Percentiles rank a stretch among this genome's conserved stretches.
phyloP scores from a whole-genome alignment of 2,329 filamentous ascomycete species.

The Cladosporium sp. region DNA sequence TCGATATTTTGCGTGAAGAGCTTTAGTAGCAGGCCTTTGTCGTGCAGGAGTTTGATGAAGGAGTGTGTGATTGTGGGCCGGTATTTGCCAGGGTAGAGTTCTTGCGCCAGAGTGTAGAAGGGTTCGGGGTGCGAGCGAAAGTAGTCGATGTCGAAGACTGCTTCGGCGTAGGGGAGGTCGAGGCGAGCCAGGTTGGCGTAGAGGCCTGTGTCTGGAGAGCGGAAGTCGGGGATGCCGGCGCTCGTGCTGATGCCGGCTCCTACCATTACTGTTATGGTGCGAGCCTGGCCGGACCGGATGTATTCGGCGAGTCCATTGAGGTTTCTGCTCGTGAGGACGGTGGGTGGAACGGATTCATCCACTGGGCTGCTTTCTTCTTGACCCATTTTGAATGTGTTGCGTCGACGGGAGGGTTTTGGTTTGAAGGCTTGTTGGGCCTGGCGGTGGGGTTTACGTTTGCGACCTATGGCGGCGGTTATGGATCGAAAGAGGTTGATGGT shows the following conservation, averaged over 20 bases:
- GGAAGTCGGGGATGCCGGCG: constrained; percentile 81
- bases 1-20: constrained; percentile 98
- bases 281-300: constrained; percentile 64
- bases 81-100: constrained; percentile 87
- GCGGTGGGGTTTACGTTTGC: constrained; percentile 44
- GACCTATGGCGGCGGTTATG: constrained; percentile 44
- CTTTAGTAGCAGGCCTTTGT: constrained; percentile 73
- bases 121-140: constrained; percentile 79
- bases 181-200: constrained; percentile 87
- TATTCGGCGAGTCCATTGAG: constrained; percentile 73
- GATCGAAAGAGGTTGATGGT: constrained; percentile 15
- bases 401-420: not conserved
- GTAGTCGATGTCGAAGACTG: constrained; percentile 88
- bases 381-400: constrained; percentile 57
- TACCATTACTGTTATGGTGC: constrained; percentile 78
- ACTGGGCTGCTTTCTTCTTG: constrained; percentile 71
- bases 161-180: constrained; percentile 82
- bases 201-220: constrained; percentile 85
- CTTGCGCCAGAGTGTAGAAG: constrained; percentile 87
- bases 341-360: constrained; percentile 59
- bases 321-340: constrained; percentile 62
- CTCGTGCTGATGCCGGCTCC: constrained; percentile 82
- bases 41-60: constrained; percentile 76
- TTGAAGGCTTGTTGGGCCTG: constrained; percentile 24
- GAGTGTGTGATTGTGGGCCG: constrained; percentile 83